Evolutionary conservation across 2,329 filamentous ascomycete genomes (phyloP).

Genomic region (Calonectria leucothoes): DNA sequence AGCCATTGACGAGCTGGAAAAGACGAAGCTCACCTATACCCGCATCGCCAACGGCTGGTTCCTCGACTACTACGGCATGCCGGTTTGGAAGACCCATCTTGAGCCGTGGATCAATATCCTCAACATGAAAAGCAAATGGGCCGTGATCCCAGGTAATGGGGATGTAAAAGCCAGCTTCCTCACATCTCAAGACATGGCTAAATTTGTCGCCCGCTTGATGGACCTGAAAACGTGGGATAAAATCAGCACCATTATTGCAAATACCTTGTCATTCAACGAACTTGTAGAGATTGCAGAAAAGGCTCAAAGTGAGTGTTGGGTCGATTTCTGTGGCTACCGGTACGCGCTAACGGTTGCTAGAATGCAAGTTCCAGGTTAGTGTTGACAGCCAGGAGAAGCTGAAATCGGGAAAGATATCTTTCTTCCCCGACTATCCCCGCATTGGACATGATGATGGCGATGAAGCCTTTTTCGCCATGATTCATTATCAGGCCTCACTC

Average conservation of each 20-base stretch:
- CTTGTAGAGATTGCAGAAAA: conserved; percentile 28
- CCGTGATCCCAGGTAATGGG: conserved; percentile 29
- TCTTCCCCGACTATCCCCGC: conserved; percentile 30
- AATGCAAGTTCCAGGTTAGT: conserved; percentile 24
- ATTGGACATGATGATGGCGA: conserved; percentile 30
- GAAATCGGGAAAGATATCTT: conserved; percentile 38
- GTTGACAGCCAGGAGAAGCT: conserved; percentile 36
- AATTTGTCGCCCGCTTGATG: conserved; percentile 32
- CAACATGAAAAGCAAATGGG: conserved; percentile 39
- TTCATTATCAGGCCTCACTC: conserved; percentile 36
- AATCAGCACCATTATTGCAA: conserved; percentile 21
- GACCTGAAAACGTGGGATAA: conserved; percentile 23
- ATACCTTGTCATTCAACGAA: conserved; percentile 28
- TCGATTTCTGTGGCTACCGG: accelerated
- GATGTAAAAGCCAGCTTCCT: conserved; percentile 31
- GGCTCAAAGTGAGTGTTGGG: accelerated
- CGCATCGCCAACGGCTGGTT: conserved; percentile 39
- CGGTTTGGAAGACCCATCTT: conserved; percentile 30
- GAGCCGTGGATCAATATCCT: conserved; percentile 39
- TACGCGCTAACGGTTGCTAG: too few species aligned
- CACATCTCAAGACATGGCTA: conserved; percentile 35
- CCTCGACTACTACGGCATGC: conserved; percentile 43
- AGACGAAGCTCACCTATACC: conserved; percentile 22
- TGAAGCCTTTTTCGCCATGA: conserved; percentile 33
- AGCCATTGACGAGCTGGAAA: conserved; percentile 29